phyloP scores from a whole-genome alignment of 441 rosid species.

The Gossypium lobatum region DNA sequence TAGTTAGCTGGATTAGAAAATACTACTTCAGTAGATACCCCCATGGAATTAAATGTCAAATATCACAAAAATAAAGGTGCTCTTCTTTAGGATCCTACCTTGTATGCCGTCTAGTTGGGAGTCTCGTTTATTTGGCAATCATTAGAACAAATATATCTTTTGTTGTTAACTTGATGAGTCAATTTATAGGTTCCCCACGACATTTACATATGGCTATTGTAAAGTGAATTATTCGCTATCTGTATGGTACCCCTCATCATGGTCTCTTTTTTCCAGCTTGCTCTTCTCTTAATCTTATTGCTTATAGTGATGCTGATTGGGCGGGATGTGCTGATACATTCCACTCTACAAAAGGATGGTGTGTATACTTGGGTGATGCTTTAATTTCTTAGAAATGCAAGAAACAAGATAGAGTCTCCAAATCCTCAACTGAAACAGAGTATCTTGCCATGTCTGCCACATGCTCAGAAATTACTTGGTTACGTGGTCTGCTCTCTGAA shows the following conservation, averaged over 20 bases:
- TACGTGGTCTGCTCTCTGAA: not conserved
- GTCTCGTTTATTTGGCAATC: not conserved
- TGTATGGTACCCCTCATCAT: not conserved
- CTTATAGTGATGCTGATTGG: not conserved
- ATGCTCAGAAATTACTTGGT: not conserved
- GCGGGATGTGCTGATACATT: not conserved
- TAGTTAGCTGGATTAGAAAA: not conserved
- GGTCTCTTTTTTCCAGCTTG: not conserved
- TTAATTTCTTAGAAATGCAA: not conserved
- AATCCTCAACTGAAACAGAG: not conserved
- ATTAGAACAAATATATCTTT: not conserved
- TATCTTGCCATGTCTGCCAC: not conserved
- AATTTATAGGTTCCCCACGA: not conserved
- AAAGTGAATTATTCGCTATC: not conserved
- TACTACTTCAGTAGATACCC: not conserved
- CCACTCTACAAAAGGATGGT: not conserved
- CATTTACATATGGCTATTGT: not conserved
- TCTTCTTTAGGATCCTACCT: not conserved
- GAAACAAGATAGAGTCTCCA: not conserved
- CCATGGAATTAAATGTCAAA: not conserved
- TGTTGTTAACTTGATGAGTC: not conserved
- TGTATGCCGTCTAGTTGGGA: not conserved
- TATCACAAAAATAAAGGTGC: not conserved
- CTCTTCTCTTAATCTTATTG: not conserved
- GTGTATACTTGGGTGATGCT: not conserved